Evolutionary conservation across 768 basidiomycete genomes (phyloP).

Genomic region (Melanogaster broomeanus): DNA sequence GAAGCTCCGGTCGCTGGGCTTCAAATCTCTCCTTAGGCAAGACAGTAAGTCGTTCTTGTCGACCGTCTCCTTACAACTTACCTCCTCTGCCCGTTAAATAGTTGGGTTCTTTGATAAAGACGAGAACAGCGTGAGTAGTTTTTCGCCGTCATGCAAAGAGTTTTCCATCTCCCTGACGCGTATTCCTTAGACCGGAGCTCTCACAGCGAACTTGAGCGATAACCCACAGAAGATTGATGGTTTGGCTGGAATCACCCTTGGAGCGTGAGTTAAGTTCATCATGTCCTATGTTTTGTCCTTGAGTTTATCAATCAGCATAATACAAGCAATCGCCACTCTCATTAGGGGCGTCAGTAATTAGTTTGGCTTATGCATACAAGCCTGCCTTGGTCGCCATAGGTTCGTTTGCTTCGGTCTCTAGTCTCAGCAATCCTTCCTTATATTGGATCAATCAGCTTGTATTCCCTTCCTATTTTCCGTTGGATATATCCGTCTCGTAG

Average conservation of each 20-base stretch:
- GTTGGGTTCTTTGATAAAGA: slow-evolving; percentile 91
- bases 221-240: slow-evolving; percentile 90
- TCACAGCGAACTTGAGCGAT: slow-evolving; percentile 80
- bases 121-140: slow-evolving; percentile 64
- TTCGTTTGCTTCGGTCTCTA: slow-evolving; percentile 24
- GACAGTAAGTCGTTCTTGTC: slow-evolving; percentile 57
- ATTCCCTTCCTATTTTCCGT: slow-evolving; percentile 63
- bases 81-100: slow-evolving; percentile 27
- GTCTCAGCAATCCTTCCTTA: background rate
- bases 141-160: too few relatives aligned
- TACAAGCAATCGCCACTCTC: slow-evolving; percentile 72
- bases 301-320: slow-evolving; percentile 48
- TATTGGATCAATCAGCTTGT: slow-evolving; percentile 45
- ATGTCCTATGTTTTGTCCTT: background rate
- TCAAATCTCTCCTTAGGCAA: slow-evolving; percentile 83
- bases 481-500: slow-evolving; percentile 78
- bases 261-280: slow-evolving; percentile 50
- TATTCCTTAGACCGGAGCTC: slow-evolving; percentile 61
- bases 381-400: slow-evolving; percentile 79
- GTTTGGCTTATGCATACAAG: slow-evolving; percentile 77
- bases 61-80: background rate
- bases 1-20: slow-evolving; percentile 69
- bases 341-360: slow-evolving; percentile 70
- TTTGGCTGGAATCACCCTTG: slow-evolving; percentile 84
- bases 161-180: background rate